Percentiles rank a stretch among this genome's conserved stretches.
phyloP scores from a whole-genome alignment of 306 rosid genomes.

The Oxytropis ochrocephala region DNA sequence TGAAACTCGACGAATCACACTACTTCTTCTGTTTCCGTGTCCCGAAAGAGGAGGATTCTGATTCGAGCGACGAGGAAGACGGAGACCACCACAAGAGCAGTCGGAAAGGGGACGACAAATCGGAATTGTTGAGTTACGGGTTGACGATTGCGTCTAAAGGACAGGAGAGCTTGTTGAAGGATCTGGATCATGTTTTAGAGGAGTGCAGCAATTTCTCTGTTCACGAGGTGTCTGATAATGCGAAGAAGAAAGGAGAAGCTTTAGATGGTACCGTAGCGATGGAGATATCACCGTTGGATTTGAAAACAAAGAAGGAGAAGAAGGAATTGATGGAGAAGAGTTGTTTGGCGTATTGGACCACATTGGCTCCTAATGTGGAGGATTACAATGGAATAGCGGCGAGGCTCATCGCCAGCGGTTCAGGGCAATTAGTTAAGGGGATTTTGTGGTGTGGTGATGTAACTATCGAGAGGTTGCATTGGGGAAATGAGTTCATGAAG shows the following conservation, averaged over 20 bases:
- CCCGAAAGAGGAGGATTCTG: slow-evolving; percentile 33
- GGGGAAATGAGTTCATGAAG: slow-evolving; percentile 85
- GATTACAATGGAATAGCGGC: slow-evolving; percentile 69
- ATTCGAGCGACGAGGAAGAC: slow-evolving; percentile 27
- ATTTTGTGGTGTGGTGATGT: slow-evolving; percentile 98
- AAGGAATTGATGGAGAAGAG: slow-evolving; percentile 63
- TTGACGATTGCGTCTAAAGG: slow-evolving; percentile 85
- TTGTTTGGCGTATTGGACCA: slow-evolving; percentile 85
- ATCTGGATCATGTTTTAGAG: slow-evolving; percentile 54
- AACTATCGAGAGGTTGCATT: slow-evolving; percentile 71
- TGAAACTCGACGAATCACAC: slow-evolving; percentile 76
- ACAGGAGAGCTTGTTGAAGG: slow-evolving; percentile 50
- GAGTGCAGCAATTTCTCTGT: slow-evolving; percentile 52
- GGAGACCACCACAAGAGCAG: neutral
- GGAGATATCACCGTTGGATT: slow-evolving; percentile 57
- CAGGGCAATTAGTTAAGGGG: slow-evolving; percentile 72
- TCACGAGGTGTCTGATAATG: slow-evolving; percentile 61
- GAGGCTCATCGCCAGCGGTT: slow-evolving; percentile 62
- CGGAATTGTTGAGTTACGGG: slow-evolving; percentile 56
- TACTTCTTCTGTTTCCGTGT: slow-evolving; percentile 64
- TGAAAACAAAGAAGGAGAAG: slow-evolving; percentile 47
- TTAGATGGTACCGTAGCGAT: slow-evolving; percentile 55
- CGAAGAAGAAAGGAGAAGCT: slow-evolving; percentile 52
- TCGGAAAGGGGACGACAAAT: neutral
- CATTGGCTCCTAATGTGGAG: slow-evolving; percentile 96